These are phyloP conservation scores for Scutellaria barbata DNA, from an alignment of 257 asterid genomes.

Conservation along the genomic window DNA sequence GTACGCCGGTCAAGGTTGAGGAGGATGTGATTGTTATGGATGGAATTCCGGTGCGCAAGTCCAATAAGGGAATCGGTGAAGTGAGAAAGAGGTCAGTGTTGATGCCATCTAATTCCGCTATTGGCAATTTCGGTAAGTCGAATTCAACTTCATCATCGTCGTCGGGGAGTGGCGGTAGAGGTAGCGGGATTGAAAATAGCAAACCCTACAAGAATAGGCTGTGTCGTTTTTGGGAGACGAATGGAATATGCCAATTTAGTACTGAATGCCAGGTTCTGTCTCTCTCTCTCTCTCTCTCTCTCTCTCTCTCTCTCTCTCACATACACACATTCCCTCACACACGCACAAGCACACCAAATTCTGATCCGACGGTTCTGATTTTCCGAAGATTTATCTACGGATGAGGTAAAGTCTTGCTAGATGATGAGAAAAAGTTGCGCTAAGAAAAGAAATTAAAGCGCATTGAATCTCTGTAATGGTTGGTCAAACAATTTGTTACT, in stretches of 20 bases:
- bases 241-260: constrained; percentile 57
- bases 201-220: constrained; percentile 37
- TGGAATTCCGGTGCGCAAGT: constrained; percentile 61
- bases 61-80: constrained; percentile 39
- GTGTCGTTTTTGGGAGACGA: constrained; percentile 54
- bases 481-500: constrained; percentile 21
- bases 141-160: constrained; percentile 35
- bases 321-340: too few species aligned
- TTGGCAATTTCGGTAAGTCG: constrained; percentile 37
- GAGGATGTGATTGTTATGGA: constrained; percentile 87
- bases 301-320: constrained; percentile 31
- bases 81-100: constrained; percentile 40
- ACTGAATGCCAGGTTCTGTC: constrained; percentile 62
- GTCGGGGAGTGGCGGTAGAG: constrained; percentile 37
- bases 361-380: constrained; percentile 31
- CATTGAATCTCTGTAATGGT: background rate
- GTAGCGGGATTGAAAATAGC: constrained; percentile 43
- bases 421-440: background rate
- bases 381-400: constrained; percentile 29
- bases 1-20: constrained; percentile 60
- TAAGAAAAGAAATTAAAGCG: constrained; percentile 12
- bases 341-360: background rate
- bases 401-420: constrained; percentile 25
- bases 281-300: constrained; percentile 33
- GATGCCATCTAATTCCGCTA: constrained; percentile 42